These are phyloP conservation scores for Trichocladium uniseriatum DNA, from an alignment of 495 filamentous ascomycete genomes.

Conservation along the genomic window DNA sequence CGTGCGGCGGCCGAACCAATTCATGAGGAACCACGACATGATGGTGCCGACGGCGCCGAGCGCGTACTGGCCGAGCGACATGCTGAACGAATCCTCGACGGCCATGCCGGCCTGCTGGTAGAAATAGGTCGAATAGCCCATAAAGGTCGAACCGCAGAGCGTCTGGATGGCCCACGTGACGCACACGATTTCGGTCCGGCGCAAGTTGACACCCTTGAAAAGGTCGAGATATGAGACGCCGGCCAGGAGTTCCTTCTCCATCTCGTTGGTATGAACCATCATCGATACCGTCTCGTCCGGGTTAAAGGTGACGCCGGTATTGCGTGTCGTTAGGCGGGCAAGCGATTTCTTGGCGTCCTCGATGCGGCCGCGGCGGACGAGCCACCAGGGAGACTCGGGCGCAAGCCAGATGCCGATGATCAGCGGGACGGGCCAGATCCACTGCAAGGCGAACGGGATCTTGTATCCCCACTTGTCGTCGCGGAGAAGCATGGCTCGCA, in stretches of 20 bases:
- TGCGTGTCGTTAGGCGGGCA: constrained; percentile 17
- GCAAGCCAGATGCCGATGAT: constrained; percentile 52
- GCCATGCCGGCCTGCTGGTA: no score
- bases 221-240: constrained; percentile 29
- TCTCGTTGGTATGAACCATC: constrained; percentile 51
- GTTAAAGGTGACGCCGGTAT: not conserved
- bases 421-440: constrained; percentile 59
- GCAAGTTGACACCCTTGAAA: constrained; percentile 55
- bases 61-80: constrained; percentile 40
- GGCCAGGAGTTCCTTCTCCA: constrained; percentile 39
- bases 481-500: no score
- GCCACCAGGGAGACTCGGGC: constrained; percentile 73
- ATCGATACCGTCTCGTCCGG: not conserved
- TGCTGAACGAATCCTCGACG: no score
- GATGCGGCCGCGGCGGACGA: constrained; percentile 39
- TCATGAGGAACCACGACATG: constrained; percentile 48
- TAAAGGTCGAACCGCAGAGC: constrained; percentile 58
- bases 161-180: constrained; percentile 65
- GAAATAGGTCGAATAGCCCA: constrained; percentile 65
- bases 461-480: constrained; percentile 54
- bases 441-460: constrained; percentile 55
- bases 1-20: constrained; percentile 39
- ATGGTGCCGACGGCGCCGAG: constrained; percentile 43
- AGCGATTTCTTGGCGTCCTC: constrained; percentile 52
- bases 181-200: constrained; percentile 62